Evolutionary conservation across 2,329 filamentous ascomycete genomes (phyloP).

Genomic region (Penicillium brevicompactum): DNA sequence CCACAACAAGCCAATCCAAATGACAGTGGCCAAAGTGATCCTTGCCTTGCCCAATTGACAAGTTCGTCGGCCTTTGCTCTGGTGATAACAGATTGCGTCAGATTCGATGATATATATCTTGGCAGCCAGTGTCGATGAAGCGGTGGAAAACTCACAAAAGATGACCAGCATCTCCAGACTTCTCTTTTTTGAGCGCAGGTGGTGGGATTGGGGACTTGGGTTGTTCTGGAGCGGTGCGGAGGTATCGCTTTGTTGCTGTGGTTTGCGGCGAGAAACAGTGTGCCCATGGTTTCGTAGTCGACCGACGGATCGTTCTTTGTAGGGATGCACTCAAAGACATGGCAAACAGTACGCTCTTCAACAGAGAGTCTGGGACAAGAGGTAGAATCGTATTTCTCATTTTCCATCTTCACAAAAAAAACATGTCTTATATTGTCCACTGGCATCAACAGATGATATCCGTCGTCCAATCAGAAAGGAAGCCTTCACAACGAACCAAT

Average conservation of each 20-base stretch:
- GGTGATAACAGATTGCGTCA: not conserved
- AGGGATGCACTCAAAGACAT: not conserved
- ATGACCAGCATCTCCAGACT: slow-evolving; percentile 10
- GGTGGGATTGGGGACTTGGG: not conserved
- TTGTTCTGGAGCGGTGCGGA: not conserved
- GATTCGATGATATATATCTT: not conserved
- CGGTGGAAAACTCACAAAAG: slow-evolving; percentile 2
- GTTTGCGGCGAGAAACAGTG: not conserved
- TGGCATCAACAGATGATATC: not conserved
- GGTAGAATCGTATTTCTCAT: not conserved
- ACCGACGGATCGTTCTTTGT: not conserved
- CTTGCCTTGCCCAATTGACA: slow-evolving; percentile 81
- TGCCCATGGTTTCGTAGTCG: slow-evolving; percentile 1
- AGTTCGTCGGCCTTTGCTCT: slow-evolving; percentile 79
- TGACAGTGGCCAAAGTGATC: slow-evolving; percentile 85
- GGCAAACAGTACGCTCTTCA: not conserved
- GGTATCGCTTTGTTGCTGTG: not conserved
- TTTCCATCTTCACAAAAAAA: not conserved
- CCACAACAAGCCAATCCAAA: slow-evolving; percentile 89
- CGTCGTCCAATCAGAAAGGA: not conserved
- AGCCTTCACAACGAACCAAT: not conserved
- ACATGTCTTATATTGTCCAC: not conserved
- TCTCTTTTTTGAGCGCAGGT: not conserved
- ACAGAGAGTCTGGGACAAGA: no score
- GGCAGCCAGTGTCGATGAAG: not conserved